phyloP scores from a whole-genome alignment of 148 eudicot genomes.

The Silene latifolia region DNA sequence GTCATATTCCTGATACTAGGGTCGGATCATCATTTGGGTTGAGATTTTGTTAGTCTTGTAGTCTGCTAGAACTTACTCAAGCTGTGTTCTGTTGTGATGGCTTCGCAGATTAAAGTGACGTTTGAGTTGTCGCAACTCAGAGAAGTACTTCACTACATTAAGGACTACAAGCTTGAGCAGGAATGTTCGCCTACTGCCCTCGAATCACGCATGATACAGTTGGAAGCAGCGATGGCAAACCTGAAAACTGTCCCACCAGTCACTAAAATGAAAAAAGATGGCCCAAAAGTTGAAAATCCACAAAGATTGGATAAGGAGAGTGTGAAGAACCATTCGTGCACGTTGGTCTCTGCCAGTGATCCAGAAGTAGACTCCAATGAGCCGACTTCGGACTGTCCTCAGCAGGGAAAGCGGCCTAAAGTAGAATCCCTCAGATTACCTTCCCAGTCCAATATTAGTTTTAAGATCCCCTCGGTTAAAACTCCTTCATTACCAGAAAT shows the following conservation, averaged over 20 bases:
- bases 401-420: constrained; percentile 12
- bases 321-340: not conserved
- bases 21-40: too few species aligned
- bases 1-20: too few species aligned
- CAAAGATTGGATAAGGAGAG: not conserved
- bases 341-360: not conserved
- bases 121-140: constrained; percentile 3
- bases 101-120: constrained; percentile 8
- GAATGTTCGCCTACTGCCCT: constrained; percentile 3
- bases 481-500: not conserved
- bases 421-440: not conserved
- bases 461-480: not conserved
- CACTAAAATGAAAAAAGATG: not conserved
- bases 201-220: constrained; percentile 9
- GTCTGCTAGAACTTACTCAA: not conserved
- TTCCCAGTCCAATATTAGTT: constrained; percentile 2
- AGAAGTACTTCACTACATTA: constrained; percentile 15
- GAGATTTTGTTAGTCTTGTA: too few species aligned
- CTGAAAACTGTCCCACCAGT: not conserved
- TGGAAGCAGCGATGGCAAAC: constrained; percentile 11
- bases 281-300: not conserved
- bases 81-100: not conserved
- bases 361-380: not conserved
- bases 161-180: constrained; percentile 19
- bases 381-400: not conserved